phyloP scores from a whole-genome alignment of 257 asterid species.

The Verbena officinalis region DNA sequence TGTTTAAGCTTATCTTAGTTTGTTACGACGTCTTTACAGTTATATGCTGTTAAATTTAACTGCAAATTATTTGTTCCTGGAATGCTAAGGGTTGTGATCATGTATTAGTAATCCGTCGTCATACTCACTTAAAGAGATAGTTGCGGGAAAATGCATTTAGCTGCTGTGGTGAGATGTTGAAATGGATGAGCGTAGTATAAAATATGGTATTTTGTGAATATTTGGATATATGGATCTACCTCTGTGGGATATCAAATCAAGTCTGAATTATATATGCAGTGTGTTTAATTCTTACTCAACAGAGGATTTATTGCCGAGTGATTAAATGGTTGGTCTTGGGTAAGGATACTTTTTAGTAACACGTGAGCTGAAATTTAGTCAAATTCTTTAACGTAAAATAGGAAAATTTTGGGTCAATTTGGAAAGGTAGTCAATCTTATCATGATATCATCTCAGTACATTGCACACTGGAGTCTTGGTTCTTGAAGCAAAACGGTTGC shows the following conservation, averaged over 20 bases:
- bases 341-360: neutral
- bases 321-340: neutral
- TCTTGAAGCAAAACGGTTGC: neutral
- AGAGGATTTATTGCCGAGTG: neutral
- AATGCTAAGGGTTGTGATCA: constrained; percentile 4
- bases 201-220: neutral
- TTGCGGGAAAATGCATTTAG: constrained; percentile 1
- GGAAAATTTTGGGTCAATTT: neutral
- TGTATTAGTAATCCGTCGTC: neutral
- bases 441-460: neutral
- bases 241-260: neutral
- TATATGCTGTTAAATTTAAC: neutral
- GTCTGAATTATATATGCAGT: neutral
- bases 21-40: neutral
- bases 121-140: neutral
- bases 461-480: neutral
- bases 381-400: neutral
- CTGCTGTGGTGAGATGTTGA: neutral
- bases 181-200: neutral
- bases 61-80: constrained; percentile 1
- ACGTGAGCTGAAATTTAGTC: neutral
- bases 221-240: neutral
- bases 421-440: constrained; percentile 11
- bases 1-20: neutral
- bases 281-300: neutral